Percentiles rank a stretch among this genome's conserved stretches.
Conservation (phyloP, 257 asterid species). For the Scutellaria barbata region DNA sequence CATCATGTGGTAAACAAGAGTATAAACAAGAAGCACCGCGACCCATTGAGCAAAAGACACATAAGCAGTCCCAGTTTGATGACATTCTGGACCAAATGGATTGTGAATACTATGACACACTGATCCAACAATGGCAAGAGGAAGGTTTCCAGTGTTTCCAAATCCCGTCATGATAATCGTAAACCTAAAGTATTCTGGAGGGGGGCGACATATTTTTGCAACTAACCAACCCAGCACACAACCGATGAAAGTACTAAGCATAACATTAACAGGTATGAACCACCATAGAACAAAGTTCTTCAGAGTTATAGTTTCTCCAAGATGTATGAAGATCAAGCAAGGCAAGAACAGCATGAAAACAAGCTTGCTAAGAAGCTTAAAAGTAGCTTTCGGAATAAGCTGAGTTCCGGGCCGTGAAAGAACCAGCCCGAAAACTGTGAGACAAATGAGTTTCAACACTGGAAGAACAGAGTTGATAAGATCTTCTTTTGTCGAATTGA, state of each 20-base stretch:
- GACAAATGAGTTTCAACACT: conserved; percentile 70
- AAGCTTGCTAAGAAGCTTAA: conserved; percentile 91
- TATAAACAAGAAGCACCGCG: conserved; percentile 83
- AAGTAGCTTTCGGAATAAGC: conserved; percentile 80
- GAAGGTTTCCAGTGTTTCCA: conserved; percentile 94
- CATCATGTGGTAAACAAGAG: conserved; percentile 99
- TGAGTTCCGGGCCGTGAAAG: conserved; percentile 80
- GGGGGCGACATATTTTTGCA: conserved; percentile 73
- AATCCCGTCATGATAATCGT: conserved; percentile 87
- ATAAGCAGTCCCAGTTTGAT: conserved; percentile 71
- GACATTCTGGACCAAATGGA: conserved; percentile 74
- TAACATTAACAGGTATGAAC: conserved; percentile 91
- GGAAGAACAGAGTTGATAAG: conserved; percentile 69
- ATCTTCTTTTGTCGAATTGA: conserved; percentile 51
- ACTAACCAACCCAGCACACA: conserved; percentile 78
- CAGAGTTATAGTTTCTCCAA: conserved; percentile 79
- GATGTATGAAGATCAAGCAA: conserved; percentile 77
- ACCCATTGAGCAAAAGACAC: conserved; percentile 96
- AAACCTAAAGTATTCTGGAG: conserved; percentile 74
- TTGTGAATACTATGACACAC: conserved; percentile 70
- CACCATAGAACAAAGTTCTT: conserved; percentile 76
- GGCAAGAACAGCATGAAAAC: conserved; percentile 90
- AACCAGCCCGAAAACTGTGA: conserved; percentile 72
- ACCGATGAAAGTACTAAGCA: conserved; percentile 79
- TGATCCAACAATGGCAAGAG: conserved; percentile 85